These are phyloP conservation scores for Grigorovia yakushimaensis DNA, from an alignment of 805 yeast genomes.

Conservation along the genomic window DNA sequence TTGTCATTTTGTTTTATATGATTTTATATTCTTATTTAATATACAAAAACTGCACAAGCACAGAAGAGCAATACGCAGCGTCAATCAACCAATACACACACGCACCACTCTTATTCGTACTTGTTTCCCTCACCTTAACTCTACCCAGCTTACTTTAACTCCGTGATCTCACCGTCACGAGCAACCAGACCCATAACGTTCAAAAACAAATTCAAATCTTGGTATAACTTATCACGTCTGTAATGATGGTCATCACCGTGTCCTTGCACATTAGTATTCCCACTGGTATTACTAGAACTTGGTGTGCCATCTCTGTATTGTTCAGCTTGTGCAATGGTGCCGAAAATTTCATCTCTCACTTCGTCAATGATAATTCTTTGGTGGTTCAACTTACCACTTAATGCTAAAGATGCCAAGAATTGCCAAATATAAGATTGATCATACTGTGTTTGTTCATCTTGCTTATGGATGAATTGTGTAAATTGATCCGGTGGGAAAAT, in stretches of 20 bases:
- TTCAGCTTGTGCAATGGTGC: conserved; percentile 72
- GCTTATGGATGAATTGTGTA: conserved; percentile 11
- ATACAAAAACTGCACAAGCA: background rate
- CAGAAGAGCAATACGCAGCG: background rate
- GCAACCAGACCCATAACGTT: conserved; percentile 96
- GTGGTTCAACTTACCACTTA: conserved; percentile 83
- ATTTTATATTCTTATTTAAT: too few relatives aligned
- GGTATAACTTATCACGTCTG: conserved; percentile 52
- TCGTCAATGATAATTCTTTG: conserved; percentile 92
- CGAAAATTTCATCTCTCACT: conserved; percentile 86
- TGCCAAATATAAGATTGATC: conserved; percentile 93
- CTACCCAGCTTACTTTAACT: conserved; percentile 37
- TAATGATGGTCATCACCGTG: conserved; percentile 36
- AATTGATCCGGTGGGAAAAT: conserved; percentile 67
- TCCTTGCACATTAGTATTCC: too few relatives aligned
- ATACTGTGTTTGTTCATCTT: conserved; percentile 12
- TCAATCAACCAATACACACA: background rate
- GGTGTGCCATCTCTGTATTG: background rate
- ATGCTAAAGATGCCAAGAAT: conserved; percentile 84
- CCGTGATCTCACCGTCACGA: conserved; percentile 78
- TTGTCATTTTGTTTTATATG: too few relatives aligned
- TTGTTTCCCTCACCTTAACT: background rate
- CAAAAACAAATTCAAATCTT: conserved; percentile 80
- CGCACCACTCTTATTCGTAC: background rate
- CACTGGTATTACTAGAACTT: conserved; percentile 9